Evolutionary conservation across 164 flowering plant genomes (phyloP), one percentile per base, ranked within the genome.

Genomic region (Stephania japonica): DNA sequence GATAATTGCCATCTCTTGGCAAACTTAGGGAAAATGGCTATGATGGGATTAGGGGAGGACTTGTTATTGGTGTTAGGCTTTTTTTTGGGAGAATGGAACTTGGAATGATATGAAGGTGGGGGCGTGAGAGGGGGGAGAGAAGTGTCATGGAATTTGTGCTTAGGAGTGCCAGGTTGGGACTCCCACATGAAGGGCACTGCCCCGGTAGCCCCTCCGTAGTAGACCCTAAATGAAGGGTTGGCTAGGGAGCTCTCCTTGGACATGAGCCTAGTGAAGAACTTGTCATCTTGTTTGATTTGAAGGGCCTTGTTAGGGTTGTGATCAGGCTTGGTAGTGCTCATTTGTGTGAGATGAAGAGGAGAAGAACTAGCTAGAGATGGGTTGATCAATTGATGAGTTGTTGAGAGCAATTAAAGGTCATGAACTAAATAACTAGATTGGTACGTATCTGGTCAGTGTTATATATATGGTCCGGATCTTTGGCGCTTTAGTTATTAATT

Each of bases 101-200:
- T 73, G 32, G 49, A 69, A 19, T 67, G 72, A 75, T 78, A 88
- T 5, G 94, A 86, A 53, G 94, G 94, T 67, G 92, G 94, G 11
- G 94, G 94, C 21, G 92, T 87, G 62, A 88, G 85, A 65, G 92
- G 94, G 71, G 89, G 90, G 1, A 82, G 65, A 7, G 77, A 19
- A 21, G 79, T 69, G 9, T 78, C 79, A 24, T 26, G 26, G 42
- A 72, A 65, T 12, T 63, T 38, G 67, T 76, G 32, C 67, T 88
- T 90, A 0, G 94, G 94, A 0, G 90, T 90, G 0, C 94, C 94
- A 6, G 94, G 94, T 56, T 78, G 87, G 25, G 89, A 84, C 50
- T 90, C 94, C 94, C 94, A 90, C 32, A 68, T 32, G 80, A 90
- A 90, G 1, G 94, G 94, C 9, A 90, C 83, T 11, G 85, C 47